Base-by-base conservation (phyloP, 352 stramenopile genomes). In the Pythium biforme region DNA sequence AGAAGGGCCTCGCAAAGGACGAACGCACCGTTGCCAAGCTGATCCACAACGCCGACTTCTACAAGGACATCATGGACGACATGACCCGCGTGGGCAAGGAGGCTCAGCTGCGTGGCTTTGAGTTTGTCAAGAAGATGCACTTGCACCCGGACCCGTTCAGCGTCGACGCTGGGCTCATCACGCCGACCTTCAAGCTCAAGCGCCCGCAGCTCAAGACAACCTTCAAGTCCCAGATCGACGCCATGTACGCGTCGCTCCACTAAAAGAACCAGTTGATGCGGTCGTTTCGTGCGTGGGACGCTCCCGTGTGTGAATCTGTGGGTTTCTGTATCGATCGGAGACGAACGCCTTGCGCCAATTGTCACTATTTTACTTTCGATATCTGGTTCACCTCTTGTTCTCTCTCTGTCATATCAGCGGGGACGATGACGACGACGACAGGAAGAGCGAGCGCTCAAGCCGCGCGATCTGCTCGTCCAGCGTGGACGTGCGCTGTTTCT, bases 121-220 rank as follows among this genome's bases (percentile, higher is more conserved):
- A 99, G 77, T 89, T 83, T 20, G 79, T 96, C 7, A 95, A 92
- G 58, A 90, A 86, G 52, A 70, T 98, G 19, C 70, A 97, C 59
- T 68, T 98, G 27, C 77, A 96, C 67, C 64, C 79, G 0, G 79
- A 96, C 34, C 69, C 85, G n/a, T 98, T 98, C 64, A 86, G 75
- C 3, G 79, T 90, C 14, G 94, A 98, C 20, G 97, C 97, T 58
- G 90, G 80, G 22, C 75, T 98, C 37, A 73, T 97, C 11, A 99
- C 96, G 25, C 95, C 96, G 25, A 98, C 96, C 1, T 97, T 98
- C 77, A 99, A 99, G 71, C 83, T 98, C 59, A 98, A 98, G 76
- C 77, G 96, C 58, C 80, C 74, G 41, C 70, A 89, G 55, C 74
- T 89, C 47, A 75, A 77, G 64, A 69, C 69, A 41, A 69, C 76